Evolutionary conservation across 1,139 yeast species (phyloP).

Genomic region (Blastobotrys proliferans): DNA sequence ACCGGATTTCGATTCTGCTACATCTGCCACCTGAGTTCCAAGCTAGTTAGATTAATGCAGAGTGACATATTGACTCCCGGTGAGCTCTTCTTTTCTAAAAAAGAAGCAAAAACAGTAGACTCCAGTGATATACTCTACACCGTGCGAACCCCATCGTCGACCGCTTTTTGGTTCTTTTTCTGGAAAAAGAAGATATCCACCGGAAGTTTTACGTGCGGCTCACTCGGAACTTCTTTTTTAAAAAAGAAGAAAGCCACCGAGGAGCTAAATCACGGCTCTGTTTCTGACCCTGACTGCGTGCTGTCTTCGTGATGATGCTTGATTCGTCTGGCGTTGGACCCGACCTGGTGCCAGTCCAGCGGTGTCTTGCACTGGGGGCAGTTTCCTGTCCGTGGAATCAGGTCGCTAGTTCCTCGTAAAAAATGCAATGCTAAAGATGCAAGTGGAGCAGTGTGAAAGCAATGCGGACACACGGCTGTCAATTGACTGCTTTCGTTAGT

Average conservation of each 20-base stretch:
- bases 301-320: background rate
- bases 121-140: too few relatives aligned
- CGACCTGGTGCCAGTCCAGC: conserved; percentile 18
- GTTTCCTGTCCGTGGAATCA: conserved; percentile 17
- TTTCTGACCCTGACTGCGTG: background rate
- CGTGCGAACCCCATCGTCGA: too few relatives aligned
- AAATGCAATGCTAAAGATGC: conserved; percentile 15
- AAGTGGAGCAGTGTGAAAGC: conserved; percentile 13
- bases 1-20: too few relatives aligned
- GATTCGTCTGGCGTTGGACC: conserved; percentile 8
- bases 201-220: too few relatives aligned
- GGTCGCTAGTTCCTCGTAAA: conserved; percentile 9
- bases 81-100: too few relatives aligned
- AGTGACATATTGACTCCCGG: too few relatives aligned
- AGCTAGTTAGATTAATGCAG: too few relatives aligned
- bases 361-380: conserved; percentile 18
- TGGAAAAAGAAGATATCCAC: background rate
- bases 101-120: too few relatives aligned
- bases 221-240: too few relatives aligned
- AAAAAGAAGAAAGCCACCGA: too few relatives aligned
- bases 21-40: too few relatives aligned
- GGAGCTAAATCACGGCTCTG: background rate
- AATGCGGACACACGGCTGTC: conserved; percentile 14
- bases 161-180: conserved; percentile 1
- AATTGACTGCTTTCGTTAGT: conserved; percentile 1